These are phyloP conservation scores for Pyrenochaeta sp. DNA, from an alignment of 2,329 filamentous ascomycete species.

Conservation along the genomic window DNA sequence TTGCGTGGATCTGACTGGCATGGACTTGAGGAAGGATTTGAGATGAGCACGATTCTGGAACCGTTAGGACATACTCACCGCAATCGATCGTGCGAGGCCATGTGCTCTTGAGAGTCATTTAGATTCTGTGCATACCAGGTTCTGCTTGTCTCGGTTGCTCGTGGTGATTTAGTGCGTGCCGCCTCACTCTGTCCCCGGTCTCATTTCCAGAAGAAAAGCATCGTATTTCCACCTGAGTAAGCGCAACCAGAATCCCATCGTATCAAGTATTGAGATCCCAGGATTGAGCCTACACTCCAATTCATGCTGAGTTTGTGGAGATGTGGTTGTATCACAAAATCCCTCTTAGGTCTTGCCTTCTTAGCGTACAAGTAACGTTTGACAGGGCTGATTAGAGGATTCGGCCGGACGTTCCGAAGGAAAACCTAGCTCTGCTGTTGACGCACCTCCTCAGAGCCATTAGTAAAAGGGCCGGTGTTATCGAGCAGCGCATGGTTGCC, in stretches of 20 bases:
- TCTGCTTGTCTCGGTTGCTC: slow-evolving; percentile 7
- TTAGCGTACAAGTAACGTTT: background rate
- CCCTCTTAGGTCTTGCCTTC: background rate
- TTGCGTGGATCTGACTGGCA: too few species aligned
- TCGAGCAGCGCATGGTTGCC: background rate
- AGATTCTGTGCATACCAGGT: background rate
- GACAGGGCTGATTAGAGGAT: background rate
- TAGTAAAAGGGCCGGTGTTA: background rate
- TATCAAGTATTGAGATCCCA: too few species aligned
- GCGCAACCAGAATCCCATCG: too few species aligned
- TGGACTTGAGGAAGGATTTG: too few species aligned
- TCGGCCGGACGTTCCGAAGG: background rate
- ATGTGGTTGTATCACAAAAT: background rate
- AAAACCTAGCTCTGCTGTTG: background rate
- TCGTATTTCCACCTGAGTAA: slow-evolving; percentile 18
- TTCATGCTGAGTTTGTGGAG: background rate
- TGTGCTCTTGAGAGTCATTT: background rate
- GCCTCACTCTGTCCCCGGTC: slow-evolving; percentile 9
- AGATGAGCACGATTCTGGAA: too few species aligned
- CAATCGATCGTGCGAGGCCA: background rate
- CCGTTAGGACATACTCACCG: background rate
- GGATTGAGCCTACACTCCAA: too few species aligned
- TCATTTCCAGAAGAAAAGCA: slow-evolving; percentile 7
- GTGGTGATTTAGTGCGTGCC: slow-evolving; percentile 3
- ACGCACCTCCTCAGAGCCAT: too few species aligned